These are phyloP conservation scores for Mariannaea sp. DNA, from an alignment of 2,329 filamentous ascomycete genomes.

Conservation along the genomic window DNA sequence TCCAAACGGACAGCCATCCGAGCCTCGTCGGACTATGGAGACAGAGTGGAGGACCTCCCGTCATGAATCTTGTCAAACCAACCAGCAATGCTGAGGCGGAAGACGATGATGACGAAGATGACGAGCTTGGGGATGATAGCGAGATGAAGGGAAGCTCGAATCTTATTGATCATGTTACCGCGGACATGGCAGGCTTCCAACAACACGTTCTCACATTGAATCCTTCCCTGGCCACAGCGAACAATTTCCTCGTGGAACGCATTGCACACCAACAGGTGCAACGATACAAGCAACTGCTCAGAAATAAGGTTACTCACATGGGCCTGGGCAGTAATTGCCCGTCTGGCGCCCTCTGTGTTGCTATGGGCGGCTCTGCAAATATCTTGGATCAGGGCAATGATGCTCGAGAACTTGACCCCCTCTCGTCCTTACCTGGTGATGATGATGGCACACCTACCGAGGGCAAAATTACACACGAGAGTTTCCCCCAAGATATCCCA, in stretches of 20 bases:
- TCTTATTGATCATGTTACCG: constrained; percentile 69
- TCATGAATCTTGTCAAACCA: constrained; percentile 52
- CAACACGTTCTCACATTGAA: constrained; percentile 75
- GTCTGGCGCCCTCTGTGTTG: constrained; percentile 66
- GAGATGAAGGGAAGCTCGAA: constrained; percentile 67
- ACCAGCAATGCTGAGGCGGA: constrained; percentile 39
- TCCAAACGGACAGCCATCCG: constrained; percentile 45
- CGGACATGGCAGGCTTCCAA: constrained; percentile 66
- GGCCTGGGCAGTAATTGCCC: constrained; percentile 65
- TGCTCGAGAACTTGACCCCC: constrained; percentile 61
- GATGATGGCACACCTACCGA: constrained; percentile 72
- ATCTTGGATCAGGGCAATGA: constrained; percentile 65
- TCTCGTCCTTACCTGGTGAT: constrained; percentile 57
- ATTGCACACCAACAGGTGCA: constrained; percentile 80
- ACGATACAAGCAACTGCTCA: constrained; percentile 78
- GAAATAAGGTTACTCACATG: constrained; percentile 71
- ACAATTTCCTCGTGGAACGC: constrained; percentile 72
- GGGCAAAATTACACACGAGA: constrained; percentile 70
- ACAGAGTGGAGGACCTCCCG: constrained; percentile 58
- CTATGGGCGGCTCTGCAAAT: constrained; percentile 67
- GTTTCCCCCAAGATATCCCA: constrained; percentile 80
- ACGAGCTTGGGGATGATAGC: constrained; percentile 59
- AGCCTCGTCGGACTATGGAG: constrained; percentile 58
- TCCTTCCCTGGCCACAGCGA: constrained; percentile 63
- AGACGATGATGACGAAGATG: constrained; percentile 62